Evolutionary conservation across 2,329 filamentous ascomycete genomes (phyloP).

Genomic region (Tolypocladium paradoxum): DNA sequence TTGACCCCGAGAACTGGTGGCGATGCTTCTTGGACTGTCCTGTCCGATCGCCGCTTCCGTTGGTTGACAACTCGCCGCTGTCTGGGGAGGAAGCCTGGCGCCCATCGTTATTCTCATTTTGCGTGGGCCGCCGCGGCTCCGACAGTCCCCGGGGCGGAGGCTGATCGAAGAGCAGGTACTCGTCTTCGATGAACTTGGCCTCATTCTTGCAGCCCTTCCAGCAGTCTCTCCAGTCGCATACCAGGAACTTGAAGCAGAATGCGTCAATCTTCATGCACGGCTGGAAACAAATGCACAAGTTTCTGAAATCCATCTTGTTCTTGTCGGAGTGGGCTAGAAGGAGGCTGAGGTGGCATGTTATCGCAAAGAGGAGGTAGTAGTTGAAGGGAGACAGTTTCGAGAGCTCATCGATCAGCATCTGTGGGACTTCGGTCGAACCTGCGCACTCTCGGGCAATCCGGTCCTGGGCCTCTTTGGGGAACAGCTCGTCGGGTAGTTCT

Average conservation of each 20-base stretch:
- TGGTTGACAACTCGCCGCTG: conserved; percentile 44
- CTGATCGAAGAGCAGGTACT: conserved; percentile 50
- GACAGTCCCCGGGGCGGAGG: conserved; percentile 41
- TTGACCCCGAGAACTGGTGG: conserved; percentile 27
- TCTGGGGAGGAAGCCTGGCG: conserved; percentile 47
- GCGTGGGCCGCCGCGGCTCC: conserved; percentile 19
- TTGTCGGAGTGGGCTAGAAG: conserved; percentile 84
- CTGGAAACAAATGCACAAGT: conserved; percentile 93
- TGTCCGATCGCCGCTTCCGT: conserved; percentile 12
- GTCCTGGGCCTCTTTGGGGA: conserved; percentile 75
- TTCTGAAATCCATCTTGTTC: conserved; percentile 97
- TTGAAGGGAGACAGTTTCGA: conserved; percentile 94
- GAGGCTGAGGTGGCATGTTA: conserved; percentile 89
- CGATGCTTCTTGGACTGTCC: conserved; percentile 32
- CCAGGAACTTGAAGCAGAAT: conserved; percentile 90
- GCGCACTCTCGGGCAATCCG: conserved; percentile 70
- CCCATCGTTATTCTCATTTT: conserved; percentile 6
- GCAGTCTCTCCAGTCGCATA: conserved; percentile 91
- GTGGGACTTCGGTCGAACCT: conserved; percentile 69
- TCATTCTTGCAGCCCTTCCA: conserved; percentile 96
- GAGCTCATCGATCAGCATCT: conserved; percentile 79
- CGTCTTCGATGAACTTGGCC: conserved; percentile 62
- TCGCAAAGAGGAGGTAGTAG: conserved; percentile 94
- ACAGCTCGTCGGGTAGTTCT: conserved; percentile 86
- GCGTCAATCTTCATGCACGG: conserved; percentile 94